These are phyloP conservation scores for Ochromonas danica DNA, from an alignment of 108 stramenopile genomes.

Conservation along the genomic window DNA sequence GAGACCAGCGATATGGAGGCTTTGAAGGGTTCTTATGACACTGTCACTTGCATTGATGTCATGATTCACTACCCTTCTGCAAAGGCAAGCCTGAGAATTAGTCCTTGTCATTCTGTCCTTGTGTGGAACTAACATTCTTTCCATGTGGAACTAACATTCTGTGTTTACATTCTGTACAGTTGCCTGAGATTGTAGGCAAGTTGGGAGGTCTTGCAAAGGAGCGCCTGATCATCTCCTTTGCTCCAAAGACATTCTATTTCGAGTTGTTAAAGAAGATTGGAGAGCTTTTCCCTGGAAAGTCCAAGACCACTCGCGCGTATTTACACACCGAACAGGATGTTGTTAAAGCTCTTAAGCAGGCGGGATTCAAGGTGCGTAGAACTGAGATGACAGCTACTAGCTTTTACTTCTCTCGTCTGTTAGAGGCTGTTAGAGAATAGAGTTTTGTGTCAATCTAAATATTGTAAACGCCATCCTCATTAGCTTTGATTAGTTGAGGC, in stretches of 20 bases:
- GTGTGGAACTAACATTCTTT: too few species aligned
- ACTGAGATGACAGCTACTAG: conserved; percentile 91
- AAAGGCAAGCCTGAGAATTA: conserved; percentile 56
- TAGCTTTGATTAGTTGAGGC: too few species aligned
- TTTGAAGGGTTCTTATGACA: conserved; percentile 80
- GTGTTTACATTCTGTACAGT: neutral
- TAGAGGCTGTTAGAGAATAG: conserved; percentile 73
- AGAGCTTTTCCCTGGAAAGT: conserved; percentile 84
- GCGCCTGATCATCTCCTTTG: conserved; percentile 85
- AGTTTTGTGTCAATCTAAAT: too few species aligned
- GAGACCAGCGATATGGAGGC: conserved; percentile 89
- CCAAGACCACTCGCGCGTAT: conserved; percentile 91
- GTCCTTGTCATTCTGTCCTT: too few species aligned
- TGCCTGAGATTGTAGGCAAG: conserved; percentile 43
- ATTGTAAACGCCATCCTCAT: too few species aligned
- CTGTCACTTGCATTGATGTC: conserved; percentile 93
- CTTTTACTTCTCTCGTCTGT: conserved; percentile 91
- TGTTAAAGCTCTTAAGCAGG: conserved; percentile 65
- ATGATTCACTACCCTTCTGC: conserved; percentile 95
- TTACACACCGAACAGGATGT: conserved; percentile 86
- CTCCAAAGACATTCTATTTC: conserved; percentile 94
- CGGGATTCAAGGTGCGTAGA: conserved; percentile 80
- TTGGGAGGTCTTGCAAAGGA: conserved; percentile 76
- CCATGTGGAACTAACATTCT: too few species aligned
- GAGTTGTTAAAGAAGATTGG: conserved; percentile 85